Conservation (phyloP, 1,139 yeast species). For the Debaryomyces coudertii region DNA sequence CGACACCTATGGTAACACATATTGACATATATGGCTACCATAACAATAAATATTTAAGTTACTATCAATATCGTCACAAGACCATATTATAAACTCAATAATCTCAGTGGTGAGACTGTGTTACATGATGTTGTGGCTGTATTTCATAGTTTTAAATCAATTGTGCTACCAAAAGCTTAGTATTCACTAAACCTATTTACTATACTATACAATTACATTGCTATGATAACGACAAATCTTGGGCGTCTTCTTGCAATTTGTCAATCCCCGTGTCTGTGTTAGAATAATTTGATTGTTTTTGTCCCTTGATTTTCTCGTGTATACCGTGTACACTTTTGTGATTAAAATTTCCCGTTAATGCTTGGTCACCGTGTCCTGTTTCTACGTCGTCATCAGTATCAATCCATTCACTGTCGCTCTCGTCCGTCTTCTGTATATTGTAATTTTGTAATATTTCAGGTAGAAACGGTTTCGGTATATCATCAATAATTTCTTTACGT, state of each 20-base stretch:
- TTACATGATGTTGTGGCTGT: too few relatives aligned
- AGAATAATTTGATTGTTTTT: not conserved
- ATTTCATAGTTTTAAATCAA: too few relatives aligned
- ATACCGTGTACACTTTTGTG: not conserved
- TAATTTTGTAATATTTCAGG: slow-evolving; percentile 41
- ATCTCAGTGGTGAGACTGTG: too few relatives aligned
- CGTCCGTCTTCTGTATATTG: slow-evolving; percentile 17
- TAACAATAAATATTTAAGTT: too few relatives aligned
- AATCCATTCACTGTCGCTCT: slow-evolving; percentile 41
- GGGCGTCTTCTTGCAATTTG: not conserved
- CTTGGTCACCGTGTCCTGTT: slow-evolving; percentile 3
- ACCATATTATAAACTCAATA: too few relatives aligned
- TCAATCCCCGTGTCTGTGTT: not conserved
- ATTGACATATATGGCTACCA: too few relatives aligned
- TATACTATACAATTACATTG: slow-evolving; percentile 1
- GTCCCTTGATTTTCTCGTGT: not conserved
- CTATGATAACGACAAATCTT: not conserved
- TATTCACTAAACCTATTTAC: not conserved
- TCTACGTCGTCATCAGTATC: slow-evolving; percentile 32
- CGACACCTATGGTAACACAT: too few relatives aligned
- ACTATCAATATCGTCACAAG: too few relatives aligned
- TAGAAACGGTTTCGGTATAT: slow-evolving; percentile 50
- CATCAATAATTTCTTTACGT: slow-evolving; percentile 22
- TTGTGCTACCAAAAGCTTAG: not conserved
- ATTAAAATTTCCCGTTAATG: not conserved